phyloP scores from a whole-genome alignment of 2,329 filamentous ascomycete genomes.

The Aspergillus sp. region DNA sequence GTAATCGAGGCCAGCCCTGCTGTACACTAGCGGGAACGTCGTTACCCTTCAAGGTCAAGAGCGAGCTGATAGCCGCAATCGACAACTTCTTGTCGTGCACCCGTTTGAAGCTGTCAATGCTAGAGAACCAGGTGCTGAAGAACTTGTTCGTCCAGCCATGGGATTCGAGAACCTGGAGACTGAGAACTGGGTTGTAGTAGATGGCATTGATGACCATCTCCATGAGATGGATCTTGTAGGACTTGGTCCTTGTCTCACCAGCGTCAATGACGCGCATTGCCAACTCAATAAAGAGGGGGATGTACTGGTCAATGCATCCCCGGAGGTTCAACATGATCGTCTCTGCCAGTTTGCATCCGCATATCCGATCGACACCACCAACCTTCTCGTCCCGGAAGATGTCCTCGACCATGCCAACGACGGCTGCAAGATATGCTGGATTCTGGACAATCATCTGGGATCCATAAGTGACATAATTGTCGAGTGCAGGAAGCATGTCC shows the following conservation, averaged over 20 bases:
- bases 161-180: conserved; percentile 78
- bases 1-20: conserved; percentile 85
- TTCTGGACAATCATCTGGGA: conserved; percentile 73
- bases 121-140: conserved; percentile 96
- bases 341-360: conserved; percentile 94
- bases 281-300: conserved; percentile 81
- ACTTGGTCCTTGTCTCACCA: conserved; percentile 78
- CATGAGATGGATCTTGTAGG: conserved; percentile 92
- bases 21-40: conserved; percentile 89
- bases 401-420: conserved; percentile 89
- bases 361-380: conserved; percentile 88
- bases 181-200: conserved; percentile 87
- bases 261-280: conserved; percentile 72
- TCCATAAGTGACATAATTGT: conserved; percentile 96
- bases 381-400: conserved; percentile 93
- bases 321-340: conserved; percentile 94
- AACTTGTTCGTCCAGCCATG: conserved; percentile 98
- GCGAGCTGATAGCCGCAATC: conserved; percentile 82
- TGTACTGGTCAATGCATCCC: conserved; percentile 78
- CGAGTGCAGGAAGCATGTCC: conserved; percentile 95
- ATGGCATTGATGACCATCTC: conserved; percentile 98
- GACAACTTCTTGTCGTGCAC: conserved; percentile 99
- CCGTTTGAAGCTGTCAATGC: conserved; percentile 84
- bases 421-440: conserved; percentile 75
- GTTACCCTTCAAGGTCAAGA: conserved; percentile 70